Conservation (phyloP, 768 basidiomycete genomes). For the Podaxis pistillaris region DNA sequence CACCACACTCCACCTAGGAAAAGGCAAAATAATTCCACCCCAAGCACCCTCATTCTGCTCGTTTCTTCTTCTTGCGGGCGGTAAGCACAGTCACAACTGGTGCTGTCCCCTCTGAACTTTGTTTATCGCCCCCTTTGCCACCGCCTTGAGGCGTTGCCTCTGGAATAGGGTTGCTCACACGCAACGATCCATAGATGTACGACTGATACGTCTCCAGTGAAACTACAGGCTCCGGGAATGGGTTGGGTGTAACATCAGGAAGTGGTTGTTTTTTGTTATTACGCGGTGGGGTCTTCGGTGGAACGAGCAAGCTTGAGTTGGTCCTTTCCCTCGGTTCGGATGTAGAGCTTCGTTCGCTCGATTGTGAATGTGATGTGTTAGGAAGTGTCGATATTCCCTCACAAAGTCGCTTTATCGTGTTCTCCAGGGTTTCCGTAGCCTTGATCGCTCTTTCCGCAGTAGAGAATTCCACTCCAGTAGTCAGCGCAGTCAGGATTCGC, state of each 20-base stretch:
- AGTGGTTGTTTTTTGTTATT: slow-evolving; percentile 21
- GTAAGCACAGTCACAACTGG: slow-evolving; percentile 55
- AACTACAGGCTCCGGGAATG: slow-evolving; percentile 63
- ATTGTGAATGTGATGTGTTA: slow-evolving; percentile 16
- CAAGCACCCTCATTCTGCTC: slow-evolving; percentile 19
- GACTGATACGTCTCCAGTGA: slow-evolving; percentile 60
- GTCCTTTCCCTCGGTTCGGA: slow-evolving; percentile 33
- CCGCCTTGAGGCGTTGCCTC: slow-evolving; percentile 10
- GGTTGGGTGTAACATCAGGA: slow-evolving; percentile 59
- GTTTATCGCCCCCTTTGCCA: slow-evolving; percentile 4
- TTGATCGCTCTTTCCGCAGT: slow-evolving; percentile 59
- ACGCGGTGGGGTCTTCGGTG: slow-evolving; percentile 53
- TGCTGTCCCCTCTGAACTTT: slow-evolving; percentile 10
- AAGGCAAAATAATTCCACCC: slow-evolving; percentile 15
- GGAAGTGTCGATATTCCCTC: slow-evolving; percentile 48
- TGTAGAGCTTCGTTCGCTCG: slow-evolving; percentile 32
- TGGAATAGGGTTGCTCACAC: slow-evolving; percentile 47
- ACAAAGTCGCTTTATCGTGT: slow-evolving; percentile 67
- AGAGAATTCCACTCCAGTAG: slow-evolving; percentile 78
- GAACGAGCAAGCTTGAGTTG: slow-evolving; percentile 30
- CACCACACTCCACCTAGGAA: not conserved
- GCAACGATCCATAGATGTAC: slow-evolving; percentile 58
- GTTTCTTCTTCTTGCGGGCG: slow-evolving; percentile 57
- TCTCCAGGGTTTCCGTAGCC: slow-evolving; percentile 71
- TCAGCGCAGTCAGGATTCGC: slow-evolving; percentile 66